Base-by-base conservation (phyloP, 345 rosid genomes). In the Citrus medica region DNA sequence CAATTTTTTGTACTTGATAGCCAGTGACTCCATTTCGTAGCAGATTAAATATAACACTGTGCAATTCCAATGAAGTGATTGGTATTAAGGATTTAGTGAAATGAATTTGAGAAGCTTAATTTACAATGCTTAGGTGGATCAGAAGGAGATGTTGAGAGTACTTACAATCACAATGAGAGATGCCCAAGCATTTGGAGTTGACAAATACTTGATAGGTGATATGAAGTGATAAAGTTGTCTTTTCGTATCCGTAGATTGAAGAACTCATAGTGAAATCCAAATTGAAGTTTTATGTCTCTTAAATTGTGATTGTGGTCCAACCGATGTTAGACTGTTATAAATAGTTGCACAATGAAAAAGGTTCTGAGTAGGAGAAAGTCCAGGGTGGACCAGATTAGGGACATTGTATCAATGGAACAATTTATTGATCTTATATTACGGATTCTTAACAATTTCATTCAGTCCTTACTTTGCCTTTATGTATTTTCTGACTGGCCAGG, bases 401-500 rank as follows among this genome's bases (percentile, higher is more conserved):
- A 10, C 27, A 37, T 51, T 22, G n/a, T 67, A 37, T 25, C 24
- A 27, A 14, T n/a, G 69, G 19, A 33, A 38, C 10, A 60, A 71
- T 10, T 73, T 85, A 21, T 19, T 2, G 42, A 14, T 56, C 14
- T 71, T 33, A 51, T 24, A 56, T 28, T 12, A 14, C 19, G 32
- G 38, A 12, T 68, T 66, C 7, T 37, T 51, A 17, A 37, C 79
- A 30, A 22, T 9, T 55, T 19, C 33, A 9, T 35, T 40, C 51
- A 9, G 24, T 25, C 19, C 79, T 71, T 69, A 56, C 51, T 76
- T 28, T 24, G 40, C 5, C 8, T 69, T 21, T 69, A 19, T 59
- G 28, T 56, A 55, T 3, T 73, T 75, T 66, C 51, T 30, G 9
- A 53, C 42, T 79, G 64, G 70, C 81, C 77, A 95, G 99, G 87